Evolutionary conservation across 164 flowering plant genomes (phyloP).

Genomic region (Umbilicus rupestris): DNA sequence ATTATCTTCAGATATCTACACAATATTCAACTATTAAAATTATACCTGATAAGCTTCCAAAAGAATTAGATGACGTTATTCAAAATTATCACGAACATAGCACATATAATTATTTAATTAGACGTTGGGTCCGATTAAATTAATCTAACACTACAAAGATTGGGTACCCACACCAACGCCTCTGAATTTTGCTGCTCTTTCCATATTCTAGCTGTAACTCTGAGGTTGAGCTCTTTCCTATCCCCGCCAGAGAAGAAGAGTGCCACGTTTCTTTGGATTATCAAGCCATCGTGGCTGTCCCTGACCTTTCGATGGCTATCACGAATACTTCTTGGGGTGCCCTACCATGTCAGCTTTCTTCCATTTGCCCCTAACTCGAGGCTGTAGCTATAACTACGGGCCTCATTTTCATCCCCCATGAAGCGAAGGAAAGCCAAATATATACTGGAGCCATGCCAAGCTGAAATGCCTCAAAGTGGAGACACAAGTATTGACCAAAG

Average conservation of each 20-base stretch:
- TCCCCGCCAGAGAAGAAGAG: slow-evolving; percentile 56
- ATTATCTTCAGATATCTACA: too few relatives aligned
- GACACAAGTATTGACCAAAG: slow-evolving; percentile 51
- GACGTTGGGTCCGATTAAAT: too few relatives aligned
- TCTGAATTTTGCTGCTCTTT: slow-evolving; percentile 47
- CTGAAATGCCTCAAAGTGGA: slow-evolving; percentile 58
- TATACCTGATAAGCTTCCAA: too few relatives aligned
- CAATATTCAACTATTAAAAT: too few relatives aligned
- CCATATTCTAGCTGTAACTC: slow-evolving; percentile 55
- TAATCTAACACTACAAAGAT: too few relatives aligned
- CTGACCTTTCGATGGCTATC: slow-evolving; percentile 52
- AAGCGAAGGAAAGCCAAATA: slow-evolving; percentile 63
- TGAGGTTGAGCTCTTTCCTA: slow-evolving; percentile 47
- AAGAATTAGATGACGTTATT: too few relatives aligned
- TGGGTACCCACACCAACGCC: slow-evolving; percentile 35
- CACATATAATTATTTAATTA: too few relatives aligned
- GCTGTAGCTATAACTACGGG: slow-evolving; percentile 40
- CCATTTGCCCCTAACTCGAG: slow-evolving; percentile 52
- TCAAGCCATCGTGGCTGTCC: slow-evolving; percentile 56
- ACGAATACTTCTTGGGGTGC: slow-evolving; percentile 54
- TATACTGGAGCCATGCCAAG: slow-evolving; percentile 61
- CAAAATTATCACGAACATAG: too few relatives aligned
- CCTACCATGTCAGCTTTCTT: slow-evolving; percentile 49
- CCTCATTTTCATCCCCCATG: slow-evolving; percentile 59
- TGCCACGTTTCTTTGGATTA: slow-evolving; percentile 49